These are phyloP conservation scores for Leptographium procerum DNA, from an alignment of 2,329 filamentous ascomycete species.

Conservation along the genomic window DNA sequence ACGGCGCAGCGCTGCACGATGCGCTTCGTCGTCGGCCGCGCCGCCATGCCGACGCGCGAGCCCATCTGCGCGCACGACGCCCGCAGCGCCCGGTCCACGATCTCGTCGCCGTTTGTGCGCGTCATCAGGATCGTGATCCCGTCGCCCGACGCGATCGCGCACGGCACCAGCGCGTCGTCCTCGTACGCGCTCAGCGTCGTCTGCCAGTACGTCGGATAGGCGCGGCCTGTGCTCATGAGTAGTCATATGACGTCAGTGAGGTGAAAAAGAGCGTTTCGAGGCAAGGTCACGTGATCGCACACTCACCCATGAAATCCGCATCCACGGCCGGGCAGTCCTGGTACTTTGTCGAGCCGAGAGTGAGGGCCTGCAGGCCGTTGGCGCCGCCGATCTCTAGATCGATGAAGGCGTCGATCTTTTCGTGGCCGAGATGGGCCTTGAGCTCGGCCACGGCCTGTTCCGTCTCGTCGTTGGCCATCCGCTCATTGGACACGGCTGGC, in stretches of 20 bases:
- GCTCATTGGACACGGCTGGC: constrained; percentile 29
- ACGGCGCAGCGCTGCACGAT: constrained; percentile 22
- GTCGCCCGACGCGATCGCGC: constrained; percentile 32
- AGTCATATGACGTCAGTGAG: not conserved
- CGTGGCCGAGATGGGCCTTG: constrained; percentile 19
- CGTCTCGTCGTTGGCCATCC: constrained; percentile 27
- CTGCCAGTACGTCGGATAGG: constrained; percentile 17
- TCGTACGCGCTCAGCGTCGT: constrained; percentile 29
- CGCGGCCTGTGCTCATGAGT: no score
- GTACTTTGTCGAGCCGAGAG: constrained; percentile 22
- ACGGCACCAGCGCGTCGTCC: constrained; percentile 28
- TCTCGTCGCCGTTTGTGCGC: constrained; percentile 26
- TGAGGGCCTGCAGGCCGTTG: constrained; percentile 34
- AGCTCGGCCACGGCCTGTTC: constrained; percentile 24
- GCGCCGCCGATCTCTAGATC: constrained; percentile 42
- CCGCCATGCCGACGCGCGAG: constrained; percentile 23
- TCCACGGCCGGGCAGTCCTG: constrained; percentile 25
- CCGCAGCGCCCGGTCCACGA: constrained; percentile 29
- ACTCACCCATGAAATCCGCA: constrained; percentile 26
- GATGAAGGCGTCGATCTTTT: constrained; percentile 25
- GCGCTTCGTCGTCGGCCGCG: constrained; percentile 18
- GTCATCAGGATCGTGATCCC: constrained; percentile 32
- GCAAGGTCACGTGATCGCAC: not conserved
- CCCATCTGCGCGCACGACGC: constrained; percentile 29
- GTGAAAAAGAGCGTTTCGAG: no score